Evolutionary conservation across 176 grass and related monocot species (phyloP).

Genomic region (Alopecurus myosuroides): DNA sequence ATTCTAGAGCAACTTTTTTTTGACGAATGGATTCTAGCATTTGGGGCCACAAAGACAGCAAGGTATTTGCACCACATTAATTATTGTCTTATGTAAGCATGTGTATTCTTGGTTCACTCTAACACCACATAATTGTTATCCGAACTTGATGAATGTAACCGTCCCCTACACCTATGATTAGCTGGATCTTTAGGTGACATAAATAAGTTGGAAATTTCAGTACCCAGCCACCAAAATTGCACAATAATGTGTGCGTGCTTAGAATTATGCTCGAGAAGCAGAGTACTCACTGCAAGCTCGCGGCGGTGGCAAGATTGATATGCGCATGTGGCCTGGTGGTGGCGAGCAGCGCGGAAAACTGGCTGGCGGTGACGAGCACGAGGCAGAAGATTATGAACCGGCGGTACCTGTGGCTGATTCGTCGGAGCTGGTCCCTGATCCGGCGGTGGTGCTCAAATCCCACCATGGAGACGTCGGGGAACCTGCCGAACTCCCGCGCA

Average conservation of each 20-base stretch:
- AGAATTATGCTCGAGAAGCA: background rate
- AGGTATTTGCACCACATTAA: background rate
- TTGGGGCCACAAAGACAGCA: background rate
- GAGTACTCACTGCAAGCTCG: constrained; percentile 63
- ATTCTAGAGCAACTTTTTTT: constrained; percentile 17
- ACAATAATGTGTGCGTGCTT: background rate
- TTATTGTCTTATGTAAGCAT: background rate
- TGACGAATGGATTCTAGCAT: too few relatives aligned
- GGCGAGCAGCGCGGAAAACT: constrained; percentile 66
- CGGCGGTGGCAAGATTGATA: constrained; percentile 60
- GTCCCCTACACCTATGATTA: too few relatives aligned
- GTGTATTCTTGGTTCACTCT: background rate
- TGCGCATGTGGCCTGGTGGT: constrained; percentile 60
- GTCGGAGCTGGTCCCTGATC: constrained; percentile 55
- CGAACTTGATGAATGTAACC: too few relatives aligned
- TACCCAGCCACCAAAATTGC: background rate
- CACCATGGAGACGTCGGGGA: constrained; percentile 51
- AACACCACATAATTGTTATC: too few relatives aligned
- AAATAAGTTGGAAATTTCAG: too few relatives aligned
- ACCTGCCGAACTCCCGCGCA: constrained; percentile 47
- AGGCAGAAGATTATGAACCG: constrained; percentile 55
- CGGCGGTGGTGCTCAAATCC: constrained; percentile 57
- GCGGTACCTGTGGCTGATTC: constrained; percentile 73
- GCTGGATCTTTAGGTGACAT: too few relatives aligned
- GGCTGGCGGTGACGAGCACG: constrained; percentile 60